phyloP scores from a whole-genome alignment of 2,329 filamentous ascomycete species.

The Talaromyces sp. region DNA sequence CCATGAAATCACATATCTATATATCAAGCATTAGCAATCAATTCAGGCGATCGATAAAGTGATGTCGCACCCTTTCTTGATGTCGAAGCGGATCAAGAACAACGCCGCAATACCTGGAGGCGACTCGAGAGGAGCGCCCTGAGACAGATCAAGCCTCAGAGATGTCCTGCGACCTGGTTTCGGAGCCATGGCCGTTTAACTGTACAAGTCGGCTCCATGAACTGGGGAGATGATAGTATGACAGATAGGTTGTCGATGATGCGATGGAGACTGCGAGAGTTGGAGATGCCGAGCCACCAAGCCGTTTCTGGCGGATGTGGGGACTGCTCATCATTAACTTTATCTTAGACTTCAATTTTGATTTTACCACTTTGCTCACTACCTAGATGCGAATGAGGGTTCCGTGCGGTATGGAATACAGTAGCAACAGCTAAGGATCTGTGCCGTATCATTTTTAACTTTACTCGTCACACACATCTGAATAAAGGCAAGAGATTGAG shows the following conservation, averaged over 20 bases:
- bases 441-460: no score
- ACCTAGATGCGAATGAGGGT: no score
- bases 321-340: no score
- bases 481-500: no score
- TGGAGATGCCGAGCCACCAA: constrained; percentile 12
- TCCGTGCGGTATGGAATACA: no score
- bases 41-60: no score
- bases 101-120: constrained; percentile 65
- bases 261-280: neutral
- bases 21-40: neutral
- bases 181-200: constrained; percentile 28
- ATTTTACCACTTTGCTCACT: no score
- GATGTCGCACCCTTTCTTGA: constrained; percentile 70
- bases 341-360: no score
- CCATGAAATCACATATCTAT: constrained; percentile 79
- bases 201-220: constrained; percentile 24
- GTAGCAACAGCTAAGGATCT: no score
- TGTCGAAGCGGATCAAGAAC: constrained; percentile 88
- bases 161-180: constrained; percentile 30
- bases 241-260: constrained; percentile 2
- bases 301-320: constrained; percentile 1
- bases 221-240: constrained; percentile 4
- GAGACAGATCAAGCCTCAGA: constrained; percentile 35
- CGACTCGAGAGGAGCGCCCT: constrained; percentile 31
- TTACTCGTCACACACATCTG: no score